Evolutionary conservation across 2,329 filamentous ascomycete species (phyloP).

Genomic region (Colletotrichum truncatum): DNA sequence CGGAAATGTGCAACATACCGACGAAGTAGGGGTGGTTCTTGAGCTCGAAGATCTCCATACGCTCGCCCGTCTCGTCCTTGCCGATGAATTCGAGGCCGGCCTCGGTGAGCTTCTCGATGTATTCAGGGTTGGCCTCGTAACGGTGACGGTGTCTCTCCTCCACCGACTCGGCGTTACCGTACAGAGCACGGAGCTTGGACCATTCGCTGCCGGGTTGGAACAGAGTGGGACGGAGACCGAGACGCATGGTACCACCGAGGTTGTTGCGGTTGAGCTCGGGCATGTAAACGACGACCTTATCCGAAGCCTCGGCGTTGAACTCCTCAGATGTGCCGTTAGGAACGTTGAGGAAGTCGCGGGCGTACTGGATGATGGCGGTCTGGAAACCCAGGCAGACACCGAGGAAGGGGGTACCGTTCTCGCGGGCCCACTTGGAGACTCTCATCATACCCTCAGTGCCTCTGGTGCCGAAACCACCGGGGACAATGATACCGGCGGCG

Average conservation of each 20-base stretch:
- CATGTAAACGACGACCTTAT: slow-evolving; percentile 89
- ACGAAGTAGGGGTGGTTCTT: slow-evolving; percentile 88
- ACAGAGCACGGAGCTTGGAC: slow-evolving; percentile 80
- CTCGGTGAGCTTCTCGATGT: slow-evolving; percentile 73
- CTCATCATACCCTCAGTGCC: slow-evolving; percentile 92
- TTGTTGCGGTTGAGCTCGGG: slow-evolving; percentile 82
- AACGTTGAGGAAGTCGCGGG: slow-evolving; percentile 78
- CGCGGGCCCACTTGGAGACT: slow-evolving; percentile 86
- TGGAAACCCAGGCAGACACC: slow-evolving; percentile 94
- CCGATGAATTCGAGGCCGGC: slow-evolving; percentile 80
- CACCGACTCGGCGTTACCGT: slow-evolving; percentile 66
- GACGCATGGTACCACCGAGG: slow-evolving; percentile 87
- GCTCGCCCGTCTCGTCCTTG: slow-evolving; percentile 79
- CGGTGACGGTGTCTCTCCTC: slow-evolving; percentile 86
- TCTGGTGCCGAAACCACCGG: slow-evolving; percentile 82
- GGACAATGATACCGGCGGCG: slow-evolving; percentile 73
- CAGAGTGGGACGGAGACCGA: slow-evolving; percentile 77
- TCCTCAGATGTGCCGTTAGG: slow-evolving; percentile 65
- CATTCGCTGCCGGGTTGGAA: slow-evolving; percentile 83
- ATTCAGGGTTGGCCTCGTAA: slow-evolving; percentile 89
- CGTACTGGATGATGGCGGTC: slow-evolving; percentile 89
- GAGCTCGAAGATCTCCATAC: slow-evolving; percentile 87
- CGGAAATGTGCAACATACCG: slow-evolving; percentile 29
- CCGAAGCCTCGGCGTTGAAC: slow-evolving; percentile 62
- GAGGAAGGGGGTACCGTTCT: slow-evolving; percentile 82